phyloP scores from a whole-genome alignment of 768 basidiomycete species.

The Boletus rubescentipes region DNA sequence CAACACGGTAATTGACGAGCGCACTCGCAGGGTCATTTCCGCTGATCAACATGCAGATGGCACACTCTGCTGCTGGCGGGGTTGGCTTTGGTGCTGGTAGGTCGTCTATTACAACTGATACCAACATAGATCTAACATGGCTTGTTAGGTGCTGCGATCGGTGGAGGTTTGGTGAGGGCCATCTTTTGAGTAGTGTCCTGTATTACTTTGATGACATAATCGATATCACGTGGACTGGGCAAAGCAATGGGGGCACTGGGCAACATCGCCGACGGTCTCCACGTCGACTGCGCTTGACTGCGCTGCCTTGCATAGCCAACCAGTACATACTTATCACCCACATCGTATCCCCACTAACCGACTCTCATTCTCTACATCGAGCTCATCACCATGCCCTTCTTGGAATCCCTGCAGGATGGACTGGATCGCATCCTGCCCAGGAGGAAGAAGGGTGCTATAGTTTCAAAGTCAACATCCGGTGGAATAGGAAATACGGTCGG shows the following conservation, averaged over 20 bases:
- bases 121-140: background rate
- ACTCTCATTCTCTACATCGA: background rate
- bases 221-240: slow-evolving; percentile 22
- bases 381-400: slow-evolving; percentile 22
- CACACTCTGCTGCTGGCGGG: slow-evolving; percentile 64
- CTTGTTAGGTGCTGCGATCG: slow-evolving; percentile 47
- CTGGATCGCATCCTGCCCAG: slow-evolving; percentile 32
- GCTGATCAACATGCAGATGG: slow-evolving; percentile 41
- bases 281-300: slow-evolving; percentile 10
- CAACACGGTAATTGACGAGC: slow-evolving; percentile 46
- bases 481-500: slow-evolving; percentile 62
- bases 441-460: slow-evolving; percentile 5
- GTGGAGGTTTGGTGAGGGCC: slow-evolving; percentile 47
- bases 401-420: slow-evolving; percentile 30
- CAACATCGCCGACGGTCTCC: background rate
- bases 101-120: slow-evolving; percentile 15
- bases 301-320: slow-evolving; percentile 13
- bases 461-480: slow-evolving; percentile 42
- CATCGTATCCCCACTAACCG: background rate
- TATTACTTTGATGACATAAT: slow-evolving; percentile 19
- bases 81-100: slow-evolving; percentile 75
- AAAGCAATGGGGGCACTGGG: background rate
- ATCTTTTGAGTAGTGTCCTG: slow-evolving; percentile 38
- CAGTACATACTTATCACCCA: slow-evolving; percentile 6
- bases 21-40: slow-evolving; percentile 5